These are phyloP conservation scores for Solanum chiquidenum DNA, from an alignment of 257 asterid species.

Conservation along the genomic window DNA sequence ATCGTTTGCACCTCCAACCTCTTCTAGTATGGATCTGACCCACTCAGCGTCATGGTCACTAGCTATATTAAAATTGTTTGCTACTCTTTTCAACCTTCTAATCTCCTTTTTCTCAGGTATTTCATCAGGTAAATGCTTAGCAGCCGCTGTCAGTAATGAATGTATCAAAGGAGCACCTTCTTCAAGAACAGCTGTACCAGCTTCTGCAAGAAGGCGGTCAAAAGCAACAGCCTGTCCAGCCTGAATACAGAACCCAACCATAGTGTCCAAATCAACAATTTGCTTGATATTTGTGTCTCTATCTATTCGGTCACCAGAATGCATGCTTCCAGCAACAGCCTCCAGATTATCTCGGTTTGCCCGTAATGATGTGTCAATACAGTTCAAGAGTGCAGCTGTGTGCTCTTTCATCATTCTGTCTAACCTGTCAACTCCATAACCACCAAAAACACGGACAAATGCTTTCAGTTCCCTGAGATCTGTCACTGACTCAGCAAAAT, in stretches of 20 bases:
- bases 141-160: constrained; percentile 67
- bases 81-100: constrained; percentile 86
- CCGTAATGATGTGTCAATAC: constrained; percentile 84
- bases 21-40: constrained; percentile 78
- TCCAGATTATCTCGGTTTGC: constrained; percentile 91
- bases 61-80: constrained; percentile 49
- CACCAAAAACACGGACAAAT: constrained; percentile 79
- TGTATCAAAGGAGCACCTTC: constrained; percentile 92
- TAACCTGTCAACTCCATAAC: constrained; percentile 88
- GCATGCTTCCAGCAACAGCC: constrained; percentile 92
- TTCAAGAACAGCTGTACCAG: constrained; percentile 67
- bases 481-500: constrained; percentile 83
- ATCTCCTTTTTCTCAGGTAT: constrained; percentile 84
- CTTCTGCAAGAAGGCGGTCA: constrained; percentile 79
- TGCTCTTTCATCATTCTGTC: constrained; percentile 94
- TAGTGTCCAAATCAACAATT: constrained; percentile 89
- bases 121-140: constrained; percentile 76
- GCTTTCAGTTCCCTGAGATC: constrained; percentile 75
- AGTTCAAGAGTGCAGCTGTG: constrained; percentile 85
- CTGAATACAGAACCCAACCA: constrained; percentile 90
- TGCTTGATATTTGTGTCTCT: constrained; percentile 73
- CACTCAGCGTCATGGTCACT: constrained; percentile 83
- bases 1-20: constrained; percentile 88
- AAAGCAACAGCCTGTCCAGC: constrained; percentile 92
- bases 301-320: constrained; percentile 71